Evolutionary conservation across 1,284 basidiomycete genomes (phyloP).

Genomic region (Ceratobasidium sp.): DNA sequence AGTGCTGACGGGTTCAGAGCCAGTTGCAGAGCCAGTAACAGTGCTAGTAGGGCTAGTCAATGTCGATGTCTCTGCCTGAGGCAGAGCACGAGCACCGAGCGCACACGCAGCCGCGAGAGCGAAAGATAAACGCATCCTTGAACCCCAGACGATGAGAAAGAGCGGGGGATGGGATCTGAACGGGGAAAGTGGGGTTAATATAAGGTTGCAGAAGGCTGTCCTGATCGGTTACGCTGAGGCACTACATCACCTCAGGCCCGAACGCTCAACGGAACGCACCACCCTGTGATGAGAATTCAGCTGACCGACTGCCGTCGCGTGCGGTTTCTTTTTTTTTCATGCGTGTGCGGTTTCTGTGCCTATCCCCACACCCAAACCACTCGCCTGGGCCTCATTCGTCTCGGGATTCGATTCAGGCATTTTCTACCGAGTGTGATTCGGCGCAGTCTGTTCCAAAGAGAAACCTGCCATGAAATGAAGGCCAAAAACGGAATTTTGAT

Average conservation of each 20-base stretch:
- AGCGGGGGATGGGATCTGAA: not conserved
- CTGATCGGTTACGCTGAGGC: not conserved
- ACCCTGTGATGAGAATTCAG: too few species aligned
- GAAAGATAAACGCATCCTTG: conserved; percentile 4
- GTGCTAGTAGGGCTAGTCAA: not conserved
- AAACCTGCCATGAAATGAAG: not conserved
- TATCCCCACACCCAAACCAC: too few species aligned
- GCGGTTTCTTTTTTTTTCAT: too few species aligned
- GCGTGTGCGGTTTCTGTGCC: too few species aligned
- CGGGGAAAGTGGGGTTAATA: not conserved
- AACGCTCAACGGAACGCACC: not conserved
- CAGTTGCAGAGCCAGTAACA: not conserved
- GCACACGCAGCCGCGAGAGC: conserved; percentile 16
- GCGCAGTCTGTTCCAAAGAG: not conserved
- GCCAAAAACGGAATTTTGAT: not conserved
- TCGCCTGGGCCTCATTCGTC: too few species aligned
- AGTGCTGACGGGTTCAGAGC: not conserved
- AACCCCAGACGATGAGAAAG: not conserved
- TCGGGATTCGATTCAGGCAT: not conserved
- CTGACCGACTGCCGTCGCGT: too few species aligned
- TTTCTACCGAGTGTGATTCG: not conserved
- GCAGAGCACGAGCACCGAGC: conserved; percentile 25
- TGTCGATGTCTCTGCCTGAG: conserved; percentile 28
- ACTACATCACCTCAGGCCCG: conserved; percentile 27
- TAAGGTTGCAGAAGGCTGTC: too few species aligned